phyloP scores from a whole-genome alignment of 2,329 filamentous ascomycete genomes.

The Apiospora rasikravindrae region DNA sequence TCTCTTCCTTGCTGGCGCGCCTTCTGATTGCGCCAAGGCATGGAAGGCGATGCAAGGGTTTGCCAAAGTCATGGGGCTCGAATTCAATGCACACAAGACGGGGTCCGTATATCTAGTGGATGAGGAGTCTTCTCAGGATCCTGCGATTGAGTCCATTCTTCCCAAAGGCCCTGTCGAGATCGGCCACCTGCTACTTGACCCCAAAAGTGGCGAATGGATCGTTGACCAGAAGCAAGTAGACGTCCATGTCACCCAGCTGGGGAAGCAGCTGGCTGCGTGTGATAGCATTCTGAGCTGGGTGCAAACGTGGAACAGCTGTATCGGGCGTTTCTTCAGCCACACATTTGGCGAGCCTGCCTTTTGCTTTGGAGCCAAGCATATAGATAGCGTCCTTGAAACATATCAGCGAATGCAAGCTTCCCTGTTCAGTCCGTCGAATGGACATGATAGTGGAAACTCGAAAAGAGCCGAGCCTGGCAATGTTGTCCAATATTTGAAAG shows the following conservation, averaged over 20 bases:
- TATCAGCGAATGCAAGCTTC: slow-evolving; percentile 47
- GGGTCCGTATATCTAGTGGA: slow-evolving; percentile 44
- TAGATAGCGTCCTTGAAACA: slow-evolving; percentile 48
- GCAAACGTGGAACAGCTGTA: slow-evolving; percentile 53
- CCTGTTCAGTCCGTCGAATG: slow-evolving; percentile 39
- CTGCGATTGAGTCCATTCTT: slow-evolving; percentile 39
- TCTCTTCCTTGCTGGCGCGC: slow-evolving; percentile 52
- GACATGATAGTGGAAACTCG: neutral
- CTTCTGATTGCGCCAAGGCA: slow-evolving; percentile 44
- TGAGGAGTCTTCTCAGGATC: slow-evolving; percentile 29
- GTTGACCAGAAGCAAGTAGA: slow-evolving; percentile 60
- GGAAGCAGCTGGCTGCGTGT: slow-evolving; percentile 58
- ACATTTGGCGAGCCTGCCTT: slow-evolving; percentile 51
- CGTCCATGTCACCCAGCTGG: slow-evolving; percentile 59
- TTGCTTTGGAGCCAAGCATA: slow-evolving; percentile 51
- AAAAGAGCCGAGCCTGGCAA: slow-evolving; percentile 27
- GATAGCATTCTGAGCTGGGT: slow-evolving; percentile 49
- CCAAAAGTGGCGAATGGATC: slow-evolving; percentile 51
- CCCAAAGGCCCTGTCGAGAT: slow-evolving; percentile 58
- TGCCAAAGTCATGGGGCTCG: slow-evolving; percentile 46
- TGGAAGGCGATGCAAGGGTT: slow-evolving; percentile 51
- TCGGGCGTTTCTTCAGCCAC: slow-evolving; percentile 50
- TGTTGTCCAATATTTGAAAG: slow-evolving; percentile 38
- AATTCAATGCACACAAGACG: slow-evolving; percentile 48
- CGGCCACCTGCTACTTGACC: slow-evolving; percentile 60